Conservation (phyloP, 164 flowering plant species). For the Warburgia ugandensis region DNA sequence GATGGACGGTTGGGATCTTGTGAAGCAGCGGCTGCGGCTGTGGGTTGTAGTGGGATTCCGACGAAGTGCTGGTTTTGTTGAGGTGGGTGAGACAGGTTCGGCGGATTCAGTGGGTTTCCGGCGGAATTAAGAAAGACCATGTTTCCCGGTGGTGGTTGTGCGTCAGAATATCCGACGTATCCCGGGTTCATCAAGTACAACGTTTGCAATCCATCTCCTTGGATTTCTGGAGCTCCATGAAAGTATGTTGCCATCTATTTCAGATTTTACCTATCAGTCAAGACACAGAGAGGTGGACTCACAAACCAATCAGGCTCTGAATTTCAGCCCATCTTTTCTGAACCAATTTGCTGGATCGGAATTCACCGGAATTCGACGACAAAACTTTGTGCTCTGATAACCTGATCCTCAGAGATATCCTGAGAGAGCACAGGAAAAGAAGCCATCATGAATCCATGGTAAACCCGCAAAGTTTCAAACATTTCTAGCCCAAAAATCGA, state of each 20-base stretch:
- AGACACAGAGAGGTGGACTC: not conserved
- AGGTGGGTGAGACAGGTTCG: slow-evolving; percentile 13
- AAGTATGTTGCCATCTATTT: slow-evolving; percentile 68
- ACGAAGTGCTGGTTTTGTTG: slow-evolving; percentile 46
- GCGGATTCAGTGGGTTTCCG: slow-evolving; percentile 16
- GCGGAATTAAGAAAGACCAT: slow-evolving; percentile 48
- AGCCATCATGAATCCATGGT: not conserved
- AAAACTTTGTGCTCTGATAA: not conserved
- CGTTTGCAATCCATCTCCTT: slow-evolving; percentile 73
- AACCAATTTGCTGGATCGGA: not conserved
- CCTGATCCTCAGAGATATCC: slow-evolving; percentile 10
- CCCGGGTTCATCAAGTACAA: slow-evolving; percentile 89
- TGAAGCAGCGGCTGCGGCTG: slow-evolving; percentile 3
- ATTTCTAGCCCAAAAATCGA: not conserved
- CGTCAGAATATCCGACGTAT: slow-evolving; percentile 58
- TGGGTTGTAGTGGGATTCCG: slow-evolving; percentile 44
- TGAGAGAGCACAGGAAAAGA: slow-evolving; percentile 18
- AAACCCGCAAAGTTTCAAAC: slow-evolving; percentile 1
- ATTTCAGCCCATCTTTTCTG: slow-evolving; percentile 20
- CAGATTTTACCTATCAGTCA: not conserved
- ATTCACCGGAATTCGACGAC: not conserved
- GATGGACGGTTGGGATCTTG: slow-evolving; percentile 21
- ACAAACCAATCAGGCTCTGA: not conserved
- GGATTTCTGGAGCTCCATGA: slow-evolving; percentile 74
- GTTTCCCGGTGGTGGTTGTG: slow-evolving; percentile 25